Evolutionary conservation across 108 stramenopile species (phyloP).

Genomic region (Cyclotella cryptica): DNA sequence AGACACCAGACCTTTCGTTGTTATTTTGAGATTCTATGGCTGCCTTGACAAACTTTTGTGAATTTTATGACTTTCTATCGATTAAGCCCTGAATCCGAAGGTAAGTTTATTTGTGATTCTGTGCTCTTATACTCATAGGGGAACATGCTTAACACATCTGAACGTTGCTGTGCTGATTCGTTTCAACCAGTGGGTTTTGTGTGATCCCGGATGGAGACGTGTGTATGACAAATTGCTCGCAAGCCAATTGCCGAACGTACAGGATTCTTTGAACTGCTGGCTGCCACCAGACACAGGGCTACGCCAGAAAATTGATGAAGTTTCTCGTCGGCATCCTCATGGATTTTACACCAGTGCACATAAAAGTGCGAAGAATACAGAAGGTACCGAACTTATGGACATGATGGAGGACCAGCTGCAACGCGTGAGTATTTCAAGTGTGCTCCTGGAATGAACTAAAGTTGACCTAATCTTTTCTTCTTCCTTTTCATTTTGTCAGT

Average conservation of each 20-base stretch:
- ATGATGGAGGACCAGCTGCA: conserved; percentile 9
- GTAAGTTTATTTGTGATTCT: not conserved
- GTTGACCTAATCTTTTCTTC: not conserved
- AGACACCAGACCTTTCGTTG: not conserved
- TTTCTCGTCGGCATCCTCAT: conserved; percentile 58
- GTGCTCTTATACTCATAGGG: too few relatives aligned
- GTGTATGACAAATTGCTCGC: conserved; percentile 68
- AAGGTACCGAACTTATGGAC: conserved; percentile 31
- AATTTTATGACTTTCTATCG: not conserved
- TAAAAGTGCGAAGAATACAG: not conserved
- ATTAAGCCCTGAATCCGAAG: conserved; percentile 8
- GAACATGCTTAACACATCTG: too few relatives aligned
- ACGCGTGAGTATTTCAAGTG: not conserved
- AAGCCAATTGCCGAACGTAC: conserved; percentile 52
- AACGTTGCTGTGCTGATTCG: not conserved
- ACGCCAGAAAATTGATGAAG: conserved; percentile 64
- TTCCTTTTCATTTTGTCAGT: not conserved
- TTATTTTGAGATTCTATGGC: not conserved
- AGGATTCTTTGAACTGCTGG: conserved; percentile 63
- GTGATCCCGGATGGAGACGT: conserved; percentile 78
- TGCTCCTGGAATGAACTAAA: not conserved
- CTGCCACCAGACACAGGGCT: conserved; percentile 63
- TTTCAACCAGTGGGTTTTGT: conserved; percentile 60
- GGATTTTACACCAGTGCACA: conserved; percentile 50
- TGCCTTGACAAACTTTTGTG: not conserved